These are phyloP conservation scores for Carallia brachiata DNA, from an alignment of 345 rosid genomes.

Conservation along the genomic window DNA sequence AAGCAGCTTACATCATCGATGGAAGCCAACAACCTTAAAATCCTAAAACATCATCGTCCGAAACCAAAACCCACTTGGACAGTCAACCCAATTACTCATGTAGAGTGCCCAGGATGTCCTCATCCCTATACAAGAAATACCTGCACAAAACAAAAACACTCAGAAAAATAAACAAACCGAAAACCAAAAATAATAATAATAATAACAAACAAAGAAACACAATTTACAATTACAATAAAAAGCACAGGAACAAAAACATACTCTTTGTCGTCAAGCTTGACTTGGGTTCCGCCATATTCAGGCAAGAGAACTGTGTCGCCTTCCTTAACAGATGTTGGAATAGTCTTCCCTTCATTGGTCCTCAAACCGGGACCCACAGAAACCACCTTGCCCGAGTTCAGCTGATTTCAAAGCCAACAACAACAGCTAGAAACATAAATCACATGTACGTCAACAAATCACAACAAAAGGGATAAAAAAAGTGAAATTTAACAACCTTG, in stretches of 20 bases:
- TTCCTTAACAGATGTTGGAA: slow-evolving; percentile 69
- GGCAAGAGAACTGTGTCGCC: slow-evolving; percentile 90
- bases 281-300: slow-evolving; percentile 69
- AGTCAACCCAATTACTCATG: slow-evolving; percentile 37
- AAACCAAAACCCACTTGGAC: background rate
- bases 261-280: slow-evolving; percentile 84
- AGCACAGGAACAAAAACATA: slow-evolving; percentile 18
- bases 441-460: background rate
- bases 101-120: slow-evolving; percentile 79
- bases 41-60: background rate
- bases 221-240: too few relatives aligned
- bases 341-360: slow-evolving; percentile 54
- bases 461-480: too few relatives aligned
- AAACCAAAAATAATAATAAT: background rate
- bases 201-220: background rate
- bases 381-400: slow-evolving; percentile 75
- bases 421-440: background rate
- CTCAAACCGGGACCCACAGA: slow-evolving; percentile 74
- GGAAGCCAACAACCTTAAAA: background rate
- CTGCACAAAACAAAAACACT: slow-evolving; percentile 32
- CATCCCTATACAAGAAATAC: slow-evolving; percentile 67
- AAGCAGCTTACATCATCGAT: background rate
- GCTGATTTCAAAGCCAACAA: slow-evolving; percentile 30
- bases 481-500: slow-evolving; percentile 32
- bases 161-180: background rate